Evolutionary conservation across 1,139 yeast genomes (phyloP), one percentile per base, ranked within the genome.

Genomic region (Blastobotrys serpentis): DNA sequence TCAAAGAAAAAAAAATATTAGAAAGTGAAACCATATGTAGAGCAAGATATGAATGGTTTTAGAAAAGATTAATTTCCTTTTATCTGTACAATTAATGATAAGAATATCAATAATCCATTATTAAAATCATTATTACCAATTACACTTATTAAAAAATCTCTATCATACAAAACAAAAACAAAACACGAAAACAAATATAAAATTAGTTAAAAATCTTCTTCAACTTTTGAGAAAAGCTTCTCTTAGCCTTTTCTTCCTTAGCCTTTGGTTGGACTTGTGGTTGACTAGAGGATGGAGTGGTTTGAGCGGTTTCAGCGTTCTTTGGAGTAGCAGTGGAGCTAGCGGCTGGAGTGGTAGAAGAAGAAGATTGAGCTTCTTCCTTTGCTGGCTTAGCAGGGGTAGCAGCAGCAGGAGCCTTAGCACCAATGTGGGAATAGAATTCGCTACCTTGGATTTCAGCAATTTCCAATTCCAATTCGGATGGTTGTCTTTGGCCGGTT

Each of bases 401-500:
- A n/a, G n/a, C n/a, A n/a, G n/a, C n/a, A n/a, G n/a, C n/a, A n/a
- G n/a, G n/a, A n/a, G n/a, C n/a, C n/a, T n/a, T n/a, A 33, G 7
- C 38, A 16, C 38, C 38, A 13, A 33, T 6, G 21, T 33, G 38
- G 21, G 8, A 6, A 16, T 74, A 79, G 73, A 84, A 84, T 52
- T 74, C 64, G 59, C 74, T 70, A 66, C 92, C 94, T 72, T 85
- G 94, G 58, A 70, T 70, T 48, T 62, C 59, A 46, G 86, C 90
- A 57, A 86, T 62, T 58, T 78, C 77, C 63, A 78, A 71, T 72
- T 86, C 95, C 54, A 84, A 72, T 47, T 73, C 78, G 52, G 79
- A 61, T 50, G 92, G 86, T 64, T 74, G 75, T 76, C 95, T 81
- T 16, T 88, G 81, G 59, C 95, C 95, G 61, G 84, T 92, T 51